Base-by-base conservation (phyloP, 305 asterid genomes). In the Euphrasia arctica region DNA sequence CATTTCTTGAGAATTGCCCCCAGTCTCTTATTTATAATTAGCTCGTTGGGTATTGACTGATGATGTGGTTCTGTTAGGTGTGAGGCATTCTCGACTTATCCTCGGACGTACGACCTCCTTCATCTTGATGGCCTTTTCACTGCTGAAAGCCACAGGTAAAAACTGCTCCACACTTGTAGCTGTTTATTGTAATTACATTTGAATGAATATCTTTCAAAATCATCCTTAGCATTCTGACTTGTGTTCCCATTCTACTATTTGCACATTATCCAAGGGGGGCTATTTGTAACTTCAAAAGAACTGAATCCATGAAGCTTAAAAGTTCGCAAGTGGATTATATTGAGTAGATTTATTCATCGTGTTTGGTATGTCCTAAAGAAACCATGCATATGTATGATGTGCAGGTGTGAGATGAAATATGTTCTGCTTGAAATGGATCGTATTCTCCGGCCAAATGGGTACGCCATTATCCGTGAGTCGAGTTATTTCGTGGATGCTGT, bases 11-110 rank as follows among this genome's bases (percentile, higher is more conserved):
- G 34, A 25, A 51, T 50, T 50, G 0, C n/a, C 4, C 0, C 7
- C 7, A 42, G 9, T 4, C 13, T 11, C 13, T 18, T 52, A 5
- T 22, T 18, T 2, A 1, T 54, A 5, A 22, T 60, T 32, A 58
- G 25, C 28, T 48, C 29, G 62, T 27, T 57, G 28, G 22, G 11
- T 12, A 27, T 47, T 32, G 34, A 12, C 5, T 22, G 4, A 29
- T 61, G 29, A 9, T 56, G 67, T 10, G 5, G 52, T 5, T 45
- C 47, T 64, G 36, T 54, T 39, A 93, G 99, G 99, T 93, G 99
- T 54, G 99, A 93, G 80, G 95, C 99, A 14, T 93, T 93, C 81
- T 93, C 99, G 11, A 93, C 99, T 4, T 93, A 93, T 78, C 99
- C 99, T 68, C 82, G 99, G 62, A 93, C 99, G 0, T 93, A 93